Conservation (phyloP, 169 alveolate species). For the Cryptosporidium meleagridis region DNA sequence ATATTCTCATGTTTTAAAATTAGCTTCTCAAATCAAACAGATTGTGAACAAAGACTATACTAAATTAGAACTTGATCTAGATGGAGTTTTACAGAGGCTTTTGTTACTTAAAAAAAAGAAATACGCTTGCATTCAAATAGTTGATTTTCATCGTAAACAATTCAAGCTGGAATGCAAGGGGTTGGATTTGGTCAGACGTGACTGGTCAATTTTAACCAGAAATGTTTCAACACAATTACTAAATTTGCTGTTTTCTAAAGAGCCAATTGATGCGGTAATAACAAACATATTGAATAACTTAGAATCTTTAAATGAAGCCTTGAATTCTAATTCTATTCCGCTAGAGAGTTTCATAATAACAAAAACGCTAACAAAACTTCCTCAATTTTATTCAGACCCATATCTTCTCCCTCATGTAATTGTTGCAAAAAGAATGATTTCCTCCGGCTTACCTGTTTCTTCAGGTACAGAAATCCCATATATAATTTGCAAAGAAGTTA, state of each 20-base stretch:
- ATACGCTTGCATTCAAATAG: constrained; percentile 92
- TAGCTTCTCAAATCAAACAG: constrained; percentile 89
- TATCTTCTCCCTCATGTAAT: constrained; percentile 92
- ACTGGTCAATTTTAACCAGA: constrained; percentile 96
- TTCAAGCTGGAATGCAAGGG: constrained; percentile 95
- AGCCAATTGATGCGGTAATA: constrained; percentile 49
- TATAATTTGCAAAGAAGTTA: constrained; percentile 88
- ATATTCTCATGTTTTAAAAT: constrained; percentile 84
- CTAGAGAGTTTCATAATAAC: constrained; percentile 92
- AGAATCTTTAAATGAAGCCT: constrained; percentile 57
- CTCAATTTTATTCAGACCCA: constrained; percentile 91
- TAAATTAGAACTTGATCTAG: constrained; percentile 96
- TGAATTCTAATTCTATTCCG: constrained; percentile 79
- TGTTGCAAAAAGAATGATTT: constrained; percentile 92
- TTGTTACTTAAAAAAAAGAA: constrained; percentile 97
- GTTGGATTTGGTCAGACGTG: constrained; percentile 97
- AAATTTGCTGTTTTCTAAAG: constrained; percentile 32
- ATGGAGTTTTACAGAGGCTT: constrained; percentile 94
- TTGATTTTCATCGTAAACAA: constrained; percentile 81
- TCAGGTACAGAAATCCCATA: constrained; percentile 92
- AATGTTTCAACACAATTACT: constrained; percentile 57
- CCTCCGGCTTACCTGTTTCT: constrained; percentile 85
- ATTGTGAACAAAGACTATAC: constrained; percentile 93
- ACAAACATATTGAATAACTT: not conserved
- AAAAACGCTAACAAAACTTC: constrained; percentile 93